Percentiles rank a stretch among this genome's conserved stretches.
Conservation (phyloP, 192 early-diverging fungal species). For the Backusella morwellensis region DNA sequence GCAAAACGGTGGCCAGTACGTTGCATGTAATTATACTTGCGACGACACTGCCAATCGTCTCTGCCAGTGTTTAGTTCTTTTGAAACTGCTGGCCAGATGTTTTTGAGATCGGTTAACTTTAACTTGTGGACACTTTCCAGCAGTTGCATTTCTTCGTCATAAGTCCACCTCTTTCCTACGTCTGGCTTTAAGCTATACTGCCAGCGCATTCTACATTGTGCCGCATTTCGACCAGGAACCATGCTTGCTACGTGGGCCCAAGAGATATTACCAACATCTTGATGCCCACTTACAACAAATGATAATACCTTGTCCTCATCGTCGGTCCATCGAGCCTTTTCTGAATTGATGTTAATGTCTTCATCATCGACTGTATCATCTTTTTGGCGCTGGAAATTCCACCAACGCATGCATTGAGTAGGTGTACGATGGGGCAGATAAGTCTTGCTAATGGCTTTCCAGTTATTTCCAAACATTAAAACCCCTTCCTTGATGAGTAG, state of each 20-base stretch:
- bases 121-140: conserved; percentile 18
- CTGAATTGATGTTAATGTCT: not conserved
- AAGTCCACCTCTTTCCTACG: conserved; percentile 6
- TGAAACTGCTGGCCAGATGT: conserved; percentile 4
- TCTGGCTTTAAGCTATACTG: not conserved
- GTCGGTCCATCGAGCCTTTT: conserved; percentile 2
- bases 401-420: conserved; percentile 23
- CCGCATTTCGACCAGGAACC: not conserved
- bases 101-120: not conserved
- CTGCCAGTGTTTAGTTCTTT: conserved; percentile 15
- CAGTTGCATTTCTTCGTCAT: conserved; percentile 14
- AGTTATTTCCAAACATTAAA: conserved; percentile 32
- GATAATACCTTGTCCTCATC: conserved; percentile 7
- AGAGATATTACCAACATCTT: not conserved
- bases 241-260: conserved; percentile 20
- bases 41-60: not conserved
- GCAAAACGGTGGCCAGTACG: conserved; percentile 7
- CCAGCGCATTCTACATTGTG: conserved; percentile 20
- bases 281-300: not conserved
- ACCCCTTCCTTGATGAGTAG: conserved; percentile 24
- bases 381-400: conserved; percentile 1
- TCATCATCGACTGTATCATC: not conserved
- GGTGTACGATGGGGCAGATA: conserved; percentile 28
- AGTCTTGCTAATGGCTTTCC: conserved; percentile 23
- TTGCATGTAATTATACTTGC: conserved; percentile 13